phyloP scores from a whole-genome alignment of 1,139 yeast species.

The Arxiozyma bovina region DNA sequence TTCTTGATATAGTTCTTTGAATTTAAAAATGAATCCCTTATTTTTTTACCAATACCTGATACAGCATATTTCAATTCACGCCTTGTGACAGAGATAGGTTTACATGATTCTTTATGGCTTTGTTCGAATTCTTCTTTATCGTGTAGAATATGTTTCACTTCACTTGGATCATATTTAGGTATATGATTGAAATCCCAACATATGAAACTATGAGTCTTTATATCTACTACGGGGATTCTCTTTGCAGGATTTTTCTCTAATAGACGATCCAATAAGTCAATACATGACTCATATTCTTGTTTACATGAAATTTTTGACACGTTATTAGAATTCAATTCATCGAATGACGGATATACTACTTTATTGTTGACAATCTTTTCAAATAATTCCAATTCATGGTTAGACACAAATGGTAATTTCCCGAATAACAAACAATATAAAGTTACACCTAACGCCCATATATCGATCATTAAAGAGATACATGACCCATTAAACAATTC shows the following conservation, averaged over 20 bases:
- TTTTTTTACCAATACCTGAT: conserved; percentile 63
- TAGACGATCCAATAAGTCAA: conserved; percentile 55
- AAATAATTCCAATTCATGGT: conserved; percentile 77
- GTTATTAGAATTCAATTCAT: conserved; percentile 33
- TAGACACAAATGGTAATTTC: conserved; percentile 81
- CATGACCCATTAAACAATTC: conserved; percentile 33
- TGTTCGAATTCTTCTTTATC: conserved; percentile 24
- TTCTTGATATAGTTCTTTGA: conserved; percentile 22
- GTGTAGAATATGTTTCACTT: conserved; percentile 10
- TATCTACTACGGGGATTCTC: conserved; percentile 63
- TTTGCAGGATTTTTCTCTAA: conserved; percentile 62
- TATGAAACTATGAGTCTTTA: conserved; percentile 68
- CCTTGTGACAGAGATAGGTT: conserved; percentile 50
- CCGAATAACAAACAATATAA: conserved; percentile 85
- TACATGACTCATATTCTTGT: conserved; percentile 51
- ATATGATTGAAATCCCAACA: conserved; percentile 30
- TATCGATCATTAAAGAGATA: conserved; percentile 57
- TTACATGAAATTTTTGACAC: conserved; percentile 30
- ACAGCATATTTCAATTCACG: conserved; percentile 73
- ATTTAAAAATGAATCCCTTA: conserved; percentile 50
- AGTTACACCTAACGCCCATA: conserved; percentile 96
- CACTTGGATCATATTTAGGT: conserved; percentile 10
- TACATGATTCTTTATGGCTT: conserved; percentile 23
- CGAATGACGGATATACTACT: conserved; percentile 51
- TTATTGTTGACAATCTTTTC: conserved; percentile 66